phyloP scores from a whole-genome alignment of 2,329 filamentous ascomycete genomes.

The Arthrobotrys conoides region DNA sequence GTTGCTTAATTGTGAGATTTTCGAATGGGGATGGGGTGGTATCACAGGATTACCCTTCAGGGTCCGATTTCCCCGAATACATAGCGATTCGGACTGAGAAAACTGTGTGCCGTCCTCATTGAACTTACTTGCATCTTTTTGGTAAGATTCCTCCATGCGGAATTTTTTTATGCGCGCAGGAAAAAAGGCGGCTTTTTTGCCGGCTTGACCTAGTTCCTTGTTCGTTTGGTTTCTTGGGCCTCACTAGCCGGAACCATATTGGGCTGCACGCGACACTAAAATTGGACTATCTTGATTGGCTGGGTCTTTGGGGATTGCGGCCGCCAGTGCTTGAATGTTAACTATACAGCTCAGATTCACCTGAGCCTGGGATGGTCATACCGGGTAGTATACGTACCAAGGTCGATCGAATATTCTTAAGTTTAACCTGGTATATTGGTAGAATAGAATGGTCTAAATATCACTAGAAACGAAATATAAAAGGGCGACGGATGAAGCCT shows the following conservation, averaged over 20 bases:
- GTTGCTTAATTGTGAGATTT: conserved; percentile 22
- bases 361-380: background rate
- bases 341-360: background rate
- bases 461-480: conserved; percentile 24
- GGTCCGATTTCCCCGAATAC: conserved; percentile 21
- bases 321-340: background rate
- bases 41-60: conserved; percentile 16
- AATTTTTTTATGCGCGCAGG: conserved; percentile 48
- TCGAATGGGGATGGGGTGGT: conserved; percentile 1
- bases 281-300: conserved; percentile 17
- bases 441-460: background rate
- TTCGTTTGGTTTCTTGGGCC: conserved; percentile 8
- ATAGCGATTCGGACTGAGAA: conserved; percentile 1
- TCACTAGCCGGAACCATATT: background rate
- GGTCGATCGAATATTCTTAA: background rate
- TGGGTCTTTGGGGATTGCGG: background rate
- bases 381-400: background rate
- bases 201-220: conserved; percentile 27
- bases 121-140: background rate
- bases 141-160: conserved; percentile 13
- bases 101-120: background rate
- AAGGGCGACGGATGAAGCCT: conserved; percentile 10
- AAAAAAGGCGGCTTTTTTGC: conserved; percentile 29
- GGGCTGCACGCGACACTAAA: conserved; percentile 49
- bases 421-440: background rate